Evolutionary conservation across 495 filamentous ascomycete genomes (phyloP).

Genomic region (Xylaria palmicola): DNA sequence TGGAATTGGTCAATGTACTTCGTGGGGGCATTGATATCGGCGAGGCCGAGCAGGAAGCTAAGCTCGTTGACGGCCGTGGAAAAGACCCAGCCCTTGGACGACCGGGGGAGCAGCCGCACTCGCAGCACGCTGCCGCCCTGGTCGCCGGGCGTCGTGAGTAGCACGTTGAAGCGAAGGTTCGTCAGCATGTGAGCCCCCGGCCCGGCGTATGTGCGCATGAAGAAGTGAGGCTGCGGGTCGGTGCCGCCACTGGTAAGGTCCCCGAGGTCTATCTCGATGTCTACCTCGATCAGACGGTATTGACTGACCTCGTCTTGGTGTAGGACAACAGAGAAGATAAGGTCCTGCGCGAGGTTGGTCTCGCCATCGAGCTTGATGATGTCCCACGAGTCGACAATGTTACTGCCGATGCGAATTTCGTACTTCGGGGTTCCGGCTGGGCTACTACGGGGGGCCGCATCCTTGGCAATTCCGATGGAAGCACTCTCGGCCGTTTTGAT

Average conservation of each 20-base stretch:
- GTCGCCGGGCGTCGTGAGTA: slow-evolving; percentile 18
- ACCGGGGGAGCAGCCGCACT: slow-evolving; percentile 16
- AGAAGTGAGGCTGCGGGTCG: neutral
- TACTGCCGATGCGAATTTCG: slow-evolving; percentile 5
- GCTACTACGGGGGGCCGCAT: neutral
- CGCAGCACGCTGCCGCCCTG: neutral
- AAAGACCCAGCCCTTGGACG: neutral
- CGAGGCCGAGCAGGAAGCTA: slow-evolving; percentile 19
- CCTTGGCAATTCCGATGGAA: neutral
- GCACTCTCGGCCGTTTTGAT: neutral
- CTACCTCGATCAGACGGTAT: slow-evolving; percentile 13
- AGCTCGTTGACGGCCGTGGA: slow-evolving; percentile 8
- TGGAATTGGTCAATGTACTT: slow-evolving; percentile 10
- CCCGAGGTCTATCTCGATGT: slow-evolving; percentile 8
- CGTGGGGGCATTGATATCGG: neutral
- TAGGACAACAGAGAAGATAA: slow-evolving; percentile 18
- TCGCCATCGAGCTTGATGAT: slow-evolving; percentile 10
- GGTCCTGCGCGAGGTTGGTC: slow-evolving; percentile 14
- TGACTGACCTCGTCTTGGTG: slow-evolving; percentile 3
- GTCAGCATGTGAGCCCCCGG: slow-evolving; percentile 19
- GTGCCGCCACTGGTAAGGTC: neutral
- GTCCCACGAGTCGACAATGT: slow-evolving; percentile 11
- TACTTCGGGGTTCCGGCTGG: slow-evolving; percentile 8
- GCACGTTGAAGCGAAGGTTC: slow-evolving; percentile 21
- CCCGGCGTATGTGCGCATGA: slow-evolving; percentile 13